phyloP scores from a whole-genome alignment of 2,329 filamentous ascomycete species.

The Penicillium sp. region DNA sequence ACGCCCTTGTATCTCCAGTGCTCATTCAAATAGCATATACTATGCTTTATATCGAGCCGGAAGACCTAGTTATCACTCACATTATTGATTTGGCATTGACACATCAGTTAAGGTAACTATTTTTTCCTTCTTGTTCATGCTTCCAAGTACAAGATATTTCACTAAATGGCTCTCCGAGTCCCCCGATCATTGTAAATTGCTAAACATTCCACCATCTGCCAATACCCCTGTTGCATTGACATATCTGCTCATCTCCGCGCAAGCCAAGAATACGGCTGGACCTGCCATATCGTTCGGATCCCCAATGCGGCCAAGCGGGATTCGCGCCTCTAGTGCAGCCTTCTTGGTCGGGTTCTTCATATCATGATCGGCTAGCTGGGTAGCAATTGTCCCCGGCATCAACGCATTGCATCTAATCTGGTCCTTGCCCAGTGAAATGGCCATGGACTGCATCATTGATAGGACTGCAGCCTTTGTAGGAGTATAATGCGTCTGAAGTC shows the following conservation, averaged over 20 bases:
- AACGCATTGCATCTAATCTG: conserved; percentile 76
- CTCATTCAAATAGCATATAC: too few species aligned
- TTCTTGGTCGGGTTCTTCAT: conserved; percentile 53
- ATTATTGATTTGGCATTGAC: too few species aligned
- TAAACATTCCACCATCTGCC: conserved; percentile 23
- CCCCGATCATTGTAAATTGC: conserved; percentile 18
- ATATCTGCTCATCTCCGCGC: conserved; percentile 22
- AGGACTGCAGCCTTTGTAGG: conserved; percentile 78
- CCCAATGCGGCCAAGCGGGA: conserved; percentile 70
- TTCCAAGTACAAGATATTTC: not conserved
- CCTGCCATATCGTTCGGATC: conserved; percentile 68
- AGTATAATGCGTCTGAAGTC: conserved; percentile 75
- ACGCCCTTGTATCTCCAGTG: too few species aligned
- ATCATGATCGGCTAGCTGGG: conserved; percentile 78
- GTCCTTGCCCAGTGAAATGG: conserved; percentile 71
- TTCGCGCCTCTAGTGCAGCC: conserved; percentile 65
- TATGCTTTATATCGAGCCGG: too few species aligned
- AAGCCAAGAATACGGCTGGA: conserved; percentile 54
- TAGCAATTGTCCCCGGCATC: conserved; percentile 75
- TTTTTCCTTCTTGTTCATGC: too few species aligned
- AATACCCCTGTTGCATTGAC: conserved; percentile 19
- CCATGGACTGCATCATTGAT: conserved; percentile 76
- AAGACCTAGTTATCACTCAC: too few species aligned
- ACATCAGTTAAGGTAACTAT: too few species aligned
- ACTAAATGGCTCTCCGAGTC: not conserved